These are phyloP conservation scores for Phytophthora fragariae DNA, from an alignment of 352 stramenopile genomes.

Conservation along the genomic window DNA sequence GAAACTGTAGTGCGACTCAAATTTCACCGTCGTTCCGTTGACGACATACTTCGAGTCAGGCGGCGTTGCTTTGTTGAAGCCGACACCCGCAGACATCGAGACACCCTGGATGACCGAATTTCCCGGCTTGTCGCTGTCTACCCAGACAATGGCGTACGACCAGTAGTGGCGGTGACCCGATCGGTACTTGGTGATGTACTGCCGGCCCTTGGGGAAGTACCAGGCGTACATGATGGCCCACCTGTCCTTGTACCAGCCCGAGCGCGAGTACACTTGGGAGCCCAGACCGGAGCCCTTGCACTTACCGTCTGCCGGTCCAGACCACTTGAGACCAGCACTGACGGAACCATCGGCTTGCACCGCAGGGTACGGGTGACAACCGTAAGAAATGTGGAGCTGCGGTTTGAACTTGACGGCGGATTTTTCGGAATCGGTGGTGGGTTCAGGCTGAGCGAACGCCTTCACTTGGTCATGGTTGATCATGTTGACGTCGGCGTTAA, in stretches of 20 bases:
- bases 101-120: conserved; percentile 9
- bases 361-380: conserved; percentile 42
- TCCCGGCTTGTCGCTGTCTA: background rate
- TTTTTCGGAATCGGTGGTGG: background rate
- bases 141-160: conserved; percentile 11
- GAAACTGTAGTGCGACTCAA: background rate
- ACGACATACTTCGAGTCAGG: conserved; percentile 1
- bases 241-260: conserved; percentile 21
- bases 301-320: conserved; percentile 25
- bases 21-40: conserved; percentile 7
- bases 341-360: conserved; percentile 36
- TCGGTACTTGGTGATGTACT: background rate
- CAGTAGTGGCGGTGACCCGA: conserved; percentile 8
- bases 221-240: conserved; percentile 31
- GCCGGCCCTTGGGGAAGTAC: conserved; percentile 42
- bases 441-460: background rate
- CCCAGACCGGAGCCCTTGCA: conserved; percentile 31
- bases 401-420: background rate
- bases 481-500: background rate
- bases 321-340: conserved; percentile 33
- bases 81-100: background rate
- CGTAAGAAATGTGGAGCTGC: conserved; percentile 6
- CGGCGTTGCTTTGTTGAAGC: background rate
- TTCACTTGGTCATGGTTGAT: conserved; percentile 17
- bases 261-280: conserved; percentile 34